phyloP scores from a whole-genome alignment of 164 flowering plant species.

The Vitis rotundifolia region DNA sequence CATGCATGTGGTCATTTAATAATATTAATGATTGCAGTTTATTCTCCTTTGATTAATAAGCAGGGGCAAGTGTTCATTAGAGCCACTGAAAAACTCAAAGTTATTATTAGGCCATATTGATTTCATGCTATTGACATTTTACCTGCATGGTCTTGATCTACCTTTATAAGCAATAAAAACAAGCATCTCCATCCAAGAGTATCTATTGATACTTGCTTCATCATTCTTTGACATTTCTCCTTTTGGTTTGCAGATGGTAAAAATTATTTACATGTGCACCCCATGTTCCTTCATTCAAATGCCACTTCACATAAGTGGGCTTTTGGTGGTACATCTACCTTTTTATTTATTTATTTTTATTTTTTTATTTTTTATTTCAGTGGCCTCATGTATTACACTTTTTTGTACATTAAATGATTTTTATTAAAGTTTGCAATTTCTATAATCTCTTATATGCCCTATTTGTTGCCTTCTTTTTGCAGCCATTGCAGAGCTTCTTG shows the following conservation, averaged over 20 bases:
- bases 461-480: constrained; percentile 24
- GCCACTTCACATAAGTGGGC: constrained; percentile 99
- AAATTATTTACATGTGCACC: constrained; percentile 79
- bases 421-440: too few species aligned
- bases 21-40: background rate
- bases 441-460: too few species aligned
- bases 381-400: too few species aligned
- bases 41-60: too few species aligned
- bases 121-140: too few species aligned
- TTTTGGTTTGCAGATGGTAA: constrained; percentile 48
- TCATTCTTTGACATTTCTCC: background rate
- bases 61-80: too few species aligned
- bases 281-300: constrained; percentile 90
- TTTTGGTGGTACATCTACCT: constrained; percentile 66
- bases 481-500: constrained; percentile 92
- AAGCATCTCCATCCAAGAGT: too few species aligned
- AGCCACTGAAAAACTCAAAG: too few species aligned
- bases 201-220: background rate
- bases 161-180: background rate
- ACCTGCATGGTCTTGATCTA: too few species aligned
- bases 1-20: background rate
- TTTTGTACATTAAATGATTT: too few species aligned
- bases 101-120: too few species aligned
- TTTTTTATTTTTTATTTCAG: background rate
- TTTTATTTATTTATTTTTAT: background rate